Evolutionary conservation across 2,329 filamentous ascomycete species (phyloP).

Genomic region (Pseudogymnoascus sp.): DNA sequence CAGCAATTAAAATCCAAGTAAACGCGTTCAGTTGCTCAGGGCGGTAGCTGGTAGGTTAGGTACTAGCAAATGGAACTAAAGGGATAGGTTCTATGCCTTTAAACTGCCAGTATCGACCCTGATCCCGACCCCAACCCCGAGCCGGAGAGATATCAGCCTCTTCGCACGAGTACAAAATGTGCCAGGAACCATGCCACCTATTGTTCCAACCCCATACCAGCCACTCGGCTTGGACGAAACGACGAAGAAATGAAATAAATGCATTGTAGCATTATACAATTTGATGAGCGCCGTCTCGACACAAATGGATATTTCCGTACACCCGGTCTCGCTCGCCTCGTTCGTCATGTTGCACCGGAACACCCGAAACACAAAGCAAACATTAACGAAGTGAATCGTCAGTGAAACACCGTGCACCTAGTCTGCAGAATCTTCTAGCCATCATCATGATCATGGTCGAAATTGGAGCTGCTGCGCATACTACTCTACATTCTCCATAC

Average conservation of each 20-base stretch:
- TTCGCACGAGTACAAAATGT: too few relatives aligned
- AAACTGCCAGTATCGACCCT: too few relatives aligned
- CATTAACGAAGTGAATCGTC: not conserved
- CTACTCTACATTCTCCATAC: too few relatives aligned
- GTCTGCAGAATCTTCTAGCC: constrained; percentile 1
- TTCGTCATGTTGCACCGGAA: not conserved
- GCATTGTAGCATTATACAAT: constrained; percentile 14
- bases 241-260: constrained; percentile 7
- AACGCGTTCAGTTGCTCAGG: too few relatives aligned
- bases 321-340: not conserved
- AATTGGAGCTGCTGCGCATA: not conserved
- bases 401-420: not conserved
- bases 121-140: too few relatives aligned
- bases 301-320: not conserved
- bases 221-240: not conserved
- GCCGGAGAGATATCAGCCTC: too few relatives aligned
- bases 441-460: not conserved
- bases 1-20: too few relatives aligned
- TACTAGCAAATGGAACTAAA: too few relatives aligned
- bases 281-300: not conserved
- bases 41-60: too few relatives aligned
- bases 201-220: too few relatives aligned
- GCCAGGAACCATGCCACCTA: too few relatives aligned
- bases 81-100: too few relatives aligned
- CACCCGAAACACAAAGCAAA: not conserved